phyloP scores from a whole-genome alignment of 352 stramenopile species.

The Phytophthora crassamura region DNA sequence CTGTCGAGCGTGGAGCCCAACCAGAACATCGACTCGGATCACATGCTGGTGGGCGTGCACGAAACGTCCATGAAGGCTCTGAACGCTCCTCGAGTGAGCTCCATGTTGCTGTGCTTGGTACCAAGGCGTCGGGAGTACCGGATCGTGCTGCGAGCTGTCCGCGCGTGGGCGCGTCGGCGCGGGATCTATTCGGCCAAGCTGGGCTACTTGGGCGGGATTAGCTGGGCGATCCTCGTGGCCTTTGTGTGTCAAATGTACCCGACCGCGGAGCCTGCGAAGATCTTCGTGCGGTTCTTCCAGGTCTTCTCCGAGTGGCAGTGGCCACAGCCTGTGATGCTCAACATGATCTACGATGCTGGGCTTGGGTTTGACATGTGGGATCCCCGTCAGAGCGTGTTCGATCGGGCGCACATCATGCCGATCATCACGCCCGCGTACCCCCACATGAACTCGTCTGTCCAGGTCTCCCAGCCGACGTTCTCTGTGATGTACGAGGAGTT shows the following conservation, averaged over 20 bases:
- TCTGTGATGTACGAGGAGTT: constrained; percentile 94
- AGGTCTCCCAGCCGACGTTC: constrained; percentile 94
- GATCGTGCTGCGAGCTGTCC: constrained; percentile 76
- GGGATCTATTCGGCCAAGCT: constrained; percentile 98
- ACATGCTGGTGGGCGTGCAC: constrained; percentile 94
- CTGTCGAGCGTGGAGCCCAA: constrained; percentile 67
- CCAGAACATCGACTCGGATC: constrained; percentile 87
- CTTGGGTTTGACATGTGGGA: constrained; percentile 92
- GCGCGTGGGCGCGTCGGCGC: constrained; percentile 81
- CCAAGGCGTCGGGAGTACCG: constrained; percentile 91
- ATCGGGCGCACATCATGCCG: constrained; percentile 96
- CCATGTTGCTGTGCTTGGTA: constrained; percentile 94
- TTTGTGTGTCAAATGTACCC: constrained; percentile 94
- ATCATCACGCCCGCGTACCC: constrained; percentile 99
- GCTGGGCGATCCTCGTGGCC: constrained; percentile 97
- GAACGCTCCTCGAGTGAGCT: constrained; percentile 95
- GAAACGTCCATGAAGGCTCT: constrained; percentile 94
- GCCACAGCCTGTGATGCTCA: constrained; percentile 83
- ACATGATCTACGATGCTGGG: constrained; percentile 86
- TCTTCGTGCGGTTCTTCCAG: constrained; percentile 87
- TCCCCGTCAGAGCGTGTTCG: constrained; percentile 79
- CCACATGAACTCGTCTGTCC: constrained; percentile 98
- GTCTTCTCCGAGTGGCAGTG: constrained; percentile 87
- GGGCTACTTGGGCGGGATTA: constrained; percentile 97
- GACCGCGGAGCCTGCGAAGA: constrained; percentile 67